Percentiles rank a stretch among this genome's conserved stretches.
phyloP scores from a whole-genome alignment of 2,329 filamentous ascomycete species.

The Penicillium hordei region DNA sequence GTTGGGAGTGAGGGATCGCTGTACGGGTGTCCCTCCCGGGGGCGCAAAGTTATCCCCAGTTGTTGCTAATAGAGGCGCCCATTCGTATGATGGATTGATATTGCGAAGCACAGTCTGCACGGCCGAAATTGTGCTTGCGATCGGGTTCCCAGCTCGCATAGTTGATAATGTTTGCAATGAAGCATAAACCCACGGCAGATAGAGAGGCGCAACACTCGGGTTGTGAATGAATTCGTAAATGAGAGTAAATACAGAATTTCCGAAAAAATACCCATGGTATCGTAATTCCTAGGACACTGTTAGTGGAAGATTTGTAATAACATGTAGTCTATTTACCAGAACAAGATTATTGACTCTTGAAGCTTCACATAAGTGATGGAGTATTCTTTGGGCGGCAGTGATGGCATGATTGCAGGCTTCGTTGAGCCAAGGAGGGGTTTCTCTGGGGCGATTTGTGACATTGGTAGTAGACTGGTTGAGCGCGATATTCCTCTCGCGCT shows the following conservation, averaged over 20 bases:
- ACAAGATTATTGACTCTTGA: constrained; percentile 44
- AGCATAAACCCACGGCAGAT: constrained; percentile 47
- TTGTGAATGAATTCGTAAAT: constrained; percentile 48
- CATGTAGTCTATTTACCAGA: constrained; percentile 28
- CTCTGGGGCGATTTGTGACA: constrained; percentile 21
- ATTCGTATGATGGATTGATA: constrained; percentile 33
- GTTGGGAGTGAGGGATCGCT: not conserved
- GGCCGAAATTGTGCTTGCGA: constrained; percentile 30
- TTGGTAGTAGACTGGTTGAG: constrained; percentile 6
- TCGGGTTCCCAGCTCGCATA: constrained; percentile 36
- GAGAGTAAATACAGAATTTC: constrained; percentile 44
- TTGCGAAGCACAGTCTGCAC: constrained; percentile 36
- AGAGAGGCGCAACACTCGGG: constrained; percentile 35
- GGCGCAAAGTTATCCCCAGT: not conserved
- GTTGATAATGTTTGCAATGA: constrained; percentile 38
- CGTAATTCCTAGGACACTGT: constrained; percentile 40
- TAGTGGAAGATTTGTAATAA: not conserved
- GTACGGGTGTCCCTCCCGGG: not conserved
- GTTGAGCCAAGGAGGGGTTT: constrained; percentile 44
- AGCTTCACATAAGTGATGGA: constrained; percentile 44
- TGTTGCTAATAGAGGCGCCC: constrained; percentile 13
- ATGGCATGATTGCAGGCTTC: constrained; percentile 47
- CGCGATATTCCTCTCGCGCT: constrained; percentile 30
- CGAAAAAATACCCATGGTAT: constrained; percentile 48
- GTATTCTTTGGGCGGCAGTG: constrained; percentile 43